Base-by-base conservation (phyloP, 2,329 filamentous ascomycete species). In the Colletotrichum limetticola region DNA sequence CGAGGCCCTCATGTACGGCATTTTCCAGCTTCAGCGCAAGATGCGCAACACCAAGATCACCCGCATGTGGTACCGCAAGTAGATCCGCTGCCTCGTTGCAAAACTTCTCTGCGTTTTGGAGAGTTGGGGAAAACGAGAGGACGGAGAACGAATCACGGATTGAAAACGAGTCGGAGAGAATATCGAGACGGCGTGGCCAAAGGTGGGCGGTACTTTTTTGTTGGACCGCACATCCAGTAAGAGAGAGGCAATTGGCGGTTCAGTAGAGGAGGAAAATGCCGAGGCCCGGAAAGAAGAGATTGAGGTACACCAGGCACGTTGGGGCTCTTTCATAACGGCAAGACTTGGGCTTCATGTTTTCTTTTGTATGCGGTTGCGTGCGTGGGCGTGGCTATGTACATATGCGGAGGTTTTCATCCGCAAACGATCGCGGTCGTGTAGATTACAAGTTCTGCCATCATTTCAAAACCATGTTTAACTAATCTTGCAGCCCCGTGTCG, bases 21-120 rank as follows among this genome's bases (percentile, higher is more conserved):
- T 95, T 79, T 93, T 95, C 83, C 91, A 93, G 82, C 82, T 95
- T 70, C 92, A 95, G 84, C 91, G 91, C 82, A 94, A 94, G 88
- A 93, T 94, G 88, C 86, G 92, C 64, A 84, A 88, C 76, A 89
- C 87, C 68, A 84, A 85, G 78, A 88, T 88, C 72, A 87, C 85
- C 28, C 79, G 87, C 64, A 88, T 89, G 84, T 90, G 88, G 88
- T 90, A 90, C 80, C 83, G 88, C 78, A 87, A 88, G 83, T 90
- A 86, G 78, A 77, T 55, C 30, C 22, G 32, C 32, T 16, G 56
- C 32, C 32, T 14, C 16, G 35, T 28, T 59, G 46, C 56, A 9
- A 26, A 16, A 16, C 11, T 58, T 32, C 22, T n/a, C 14, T 57
- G 24, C 5, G n/a, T 26, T 24, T 8, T 2, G 24, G 22, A 64